These are phyloP conservation scores for Euphorbia celastroides DNA, from an alignment of 441 rosid species.

Conservation along the genomic window DNA sequence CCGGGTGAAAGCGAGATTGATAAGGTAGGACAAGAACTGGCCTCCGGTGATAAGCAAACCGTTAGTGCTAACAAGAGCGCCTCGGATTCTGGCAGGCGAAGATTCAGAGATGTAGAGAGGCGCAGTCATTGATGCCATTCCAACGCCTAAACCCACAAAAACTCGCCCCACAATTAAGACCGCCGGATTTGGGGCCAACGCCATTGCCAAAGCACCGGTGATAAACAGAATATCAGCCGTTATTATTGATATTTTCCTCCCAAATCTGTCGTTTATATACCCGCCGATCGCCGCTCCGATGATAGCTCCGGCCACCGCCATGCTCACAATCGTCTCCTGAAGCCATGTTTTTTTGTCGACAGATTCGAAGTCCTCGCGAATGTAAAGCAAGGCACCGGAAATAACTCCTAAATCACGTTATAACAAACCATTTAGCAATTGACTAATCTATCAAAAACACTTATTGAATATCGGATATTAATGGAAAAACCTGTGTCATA, in stretches of 20 bases:
- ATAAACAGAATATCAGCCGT: conserved; percentile 64
- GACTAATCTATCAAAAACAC: background rate
- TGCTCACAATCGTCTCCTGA: conserved; percentile 78
- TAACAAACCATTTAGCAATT: background rate
- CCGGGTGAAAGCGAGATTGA: conserved; percentile 71
- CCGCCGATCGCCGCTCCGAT: conserved; percentile 84
- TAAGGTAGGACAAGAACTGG: conserved; percentile 68
- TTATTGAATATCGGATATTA: background rate
- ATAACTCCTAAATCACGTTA: conserved; percentile 53
- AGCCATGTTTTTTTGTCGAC: conserved; percentile 54
- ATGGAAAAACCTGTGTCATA: conserved; percentile 56
- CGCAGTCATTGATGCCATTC: conserved; percentile 91
- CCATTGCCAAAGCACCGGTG: conserved; percentile 65
- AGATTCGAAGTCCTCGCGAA: conserved; percentile 49
- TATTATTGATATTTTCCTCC: conserved; percentile 56
- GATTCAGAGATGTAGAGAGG: conserved; percentile 87
- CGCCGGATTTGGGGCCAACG: conserved; percentile 64
- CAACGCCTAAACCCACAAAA: conserved; percentile 80
- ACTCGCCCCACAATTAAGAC: conserved; percentile 61
- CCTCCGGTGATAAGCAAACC: conserved; percentile 75
- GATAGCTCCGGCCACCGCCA: conserved; percentile 83
- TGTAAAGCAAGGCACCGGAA: conserved; percentile 79
- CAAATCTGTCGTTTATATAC: conserved; percentile 65
- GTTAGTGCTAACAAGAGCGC: conserved; percentile 82
- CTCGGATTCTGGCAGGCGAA: conserved; percentile 77